Conservation (phyloP, 495 filamentous ascomycete species). For the Clavariopsis aquatica region DNA sequence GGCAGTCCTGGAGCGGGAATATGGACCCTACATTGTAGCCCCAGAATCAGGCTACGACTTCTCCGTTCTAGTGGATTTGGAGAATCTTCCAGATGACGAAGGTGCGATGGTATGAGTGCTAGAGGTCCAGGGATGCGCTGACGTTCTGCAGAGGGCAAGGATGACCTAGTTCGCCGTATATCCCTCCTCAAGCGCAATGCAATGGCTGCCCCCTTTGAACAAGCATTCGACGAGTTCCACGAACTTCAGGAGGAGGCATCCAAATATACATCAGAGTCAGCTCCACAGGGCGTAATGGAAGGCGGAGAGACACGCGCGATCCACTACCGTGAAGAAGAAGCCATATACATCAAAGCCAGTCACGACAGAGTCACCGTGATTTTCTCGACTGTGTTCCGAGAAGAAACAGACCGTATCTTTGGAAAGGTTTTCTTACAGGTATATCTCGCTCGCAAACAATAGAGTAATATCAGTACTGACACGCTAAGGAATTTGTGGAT, state of each 20-base stretch:
- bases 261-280: constrained; percentile 86
- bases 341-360: constrained; percentile 98
- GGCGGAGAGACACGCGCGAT: constrained; percentile 94
- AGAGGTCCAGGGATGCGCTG: constrained; percentile 1
- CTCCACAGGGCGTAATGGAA: constrained; percentile 82
- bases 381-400: constrained; percentile 96
- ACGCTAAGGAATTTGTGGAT: constrained; percentile 85
- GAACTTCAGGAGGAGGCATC: constrained; percentile 81
- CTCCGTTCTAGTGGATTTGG: constrained; percentile 83
- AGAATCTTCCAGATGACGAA: constrained; percentile 76
- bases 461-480: constrained; percentile 1
- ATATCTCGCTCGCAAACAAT: background rate
- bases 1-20: constrained; percentile 87
- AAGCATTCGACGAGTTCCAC: constrained; percentile 90
- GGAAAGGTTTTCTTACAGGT: constrained; percentile 89
- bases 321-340: constrained; percentile 97
- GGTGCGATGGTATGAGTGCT: constrained; percentile 47
- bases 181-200: constrained; percentile 92
- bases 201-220: constrained; percentile 97
- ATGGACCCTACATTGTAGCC: constrained; percentile 83
- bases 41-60: constrained; percentile 94
- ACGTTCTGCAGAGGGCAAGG: constrained; percentile 62
- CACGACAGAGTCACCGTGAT: constrained; percentile 97
- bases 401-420: constrained; percentile 95
- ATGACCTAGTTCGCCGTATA: constrained; percentile 81